phyloP scores from a whole-genome alignment of 2,329 filamentous ascomycete genomes.

The Pseudogymnoascus sp. region DNA sequence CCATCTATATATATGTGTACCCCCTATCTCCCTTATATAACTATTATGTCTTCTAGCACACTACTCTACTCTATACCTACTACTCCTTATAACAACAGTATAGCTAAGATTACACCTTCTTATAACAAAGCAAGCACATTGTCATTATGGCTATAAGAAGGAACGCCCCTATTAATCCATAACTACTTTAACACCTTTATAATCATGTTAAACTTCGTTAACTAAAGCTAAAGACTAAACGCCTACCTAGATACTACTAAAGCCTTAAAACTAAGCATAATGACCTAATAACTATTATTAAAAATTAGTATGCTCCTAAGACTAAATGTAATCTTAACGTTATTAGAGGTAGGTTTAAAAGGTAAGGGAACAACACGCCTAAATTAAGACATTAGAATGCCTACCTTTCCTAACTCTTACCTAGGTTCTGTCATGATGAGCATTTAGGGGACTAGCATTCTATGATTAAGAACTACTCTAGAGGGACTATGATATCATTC shows the following conservation, averaged over 20 bases:
- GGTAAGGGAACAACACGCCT: constrained; percentile 11
- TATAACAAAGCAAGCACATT: neutral
- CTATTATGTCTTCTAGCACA: neutral
- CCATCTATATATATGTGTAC: constrained; percentile 5
- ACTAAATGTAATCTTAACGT: constrained; percentile 25
- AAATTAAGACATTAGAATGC: too few species aligned
- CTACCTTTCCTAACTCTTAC: too few species aligned
- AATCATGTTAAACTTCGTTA: constrained; percentile 12
- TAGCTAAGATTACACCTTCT: constrained; percentile 5
- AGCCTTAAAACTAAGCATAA: constrained; percentile 11
- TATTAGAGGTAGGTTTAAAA: constrained; percentile 24
- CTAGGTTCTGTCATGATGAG: too few species aligned
- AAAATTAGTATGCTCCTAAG: neutral
- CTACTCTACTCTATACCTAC: neutral
- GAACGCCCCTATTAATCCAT: neutral
- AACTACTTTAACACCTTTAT: constrained; percentile 11
- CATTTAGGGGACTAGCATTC: too few species aligned
- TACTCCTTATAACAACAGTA: neutral
- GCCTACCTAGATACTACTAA: constrained; percentile 13
- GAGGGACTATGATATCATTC: too few species aligned
- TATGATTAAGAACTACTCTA: too few species aligned
- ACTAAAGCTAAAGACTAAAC: constrained; percentile 13
- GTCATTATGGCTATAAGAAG: neutral
- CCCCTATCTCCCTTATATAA: constrained; percentile 3
- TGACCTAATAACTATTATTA: constrained; percentile 11